Evolutionary conservation across 352 stramenopile species (phyloP).

Genomic region (Pythium biforme): DNA sequence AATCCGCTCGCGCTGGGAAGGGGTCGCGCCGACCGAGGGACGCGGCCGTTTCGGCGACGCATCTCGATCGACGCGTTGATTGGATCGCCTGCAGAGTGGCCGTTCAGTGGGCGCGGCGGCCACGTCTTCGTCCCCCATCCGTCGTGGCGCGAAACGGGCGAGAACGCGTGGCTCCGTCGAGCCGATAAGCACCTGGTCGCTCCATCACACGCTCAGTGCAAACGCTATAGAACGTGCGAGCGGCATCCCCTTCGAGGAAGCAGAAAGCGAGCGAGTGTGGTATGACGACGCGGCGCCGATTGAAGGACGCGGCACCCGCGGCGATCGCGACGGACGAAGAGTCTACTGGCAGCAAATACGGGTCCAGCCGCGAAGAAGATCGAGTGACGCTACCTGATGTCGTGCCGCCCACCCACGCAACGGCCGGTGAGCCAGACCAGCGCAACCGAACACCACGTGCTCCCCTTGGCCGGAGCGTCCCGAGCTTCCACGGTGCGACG

Average conservation of each 20-base stretch:
- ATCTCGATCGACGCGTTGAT: neutral
- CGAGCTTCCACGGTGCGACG: constrained; percentile 13
- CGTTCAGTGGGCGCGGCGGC: neutral
- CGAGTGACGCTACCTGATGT: constrained; percentile 14
- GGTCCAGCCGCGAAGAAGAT: neutral
- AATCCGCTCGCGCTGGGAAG: too few species aligned
- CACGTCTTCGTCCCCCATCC: neutral
- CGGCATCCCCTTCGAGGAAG: neutral
- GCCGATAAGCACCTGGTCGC: too few species aligned
- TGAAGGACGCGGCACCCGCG: constrained; percentile 10
- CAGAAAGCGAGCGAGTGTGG: neutral
- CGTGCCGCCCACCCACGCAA: constrained; percentile 3
- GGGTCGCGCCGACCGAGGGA: neutral
- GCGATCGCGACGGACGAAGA: constrained; percentile 10
- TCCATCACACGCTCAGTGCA: neutral
- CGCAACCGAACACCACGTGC: constrained; percentile 19
- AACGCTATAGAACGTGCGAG: too few species aligned
- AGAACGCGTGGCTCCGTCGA: neutral
- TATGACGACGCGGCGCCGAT: constrained; percentile 14
- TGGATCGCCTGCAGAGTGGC: neutral
- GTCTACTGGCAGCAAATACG: too few species aligned
- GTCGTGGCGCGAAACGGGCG: neutral
- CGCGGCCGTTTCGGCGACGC: neutral
- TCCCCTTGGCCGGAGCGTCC: neutral
- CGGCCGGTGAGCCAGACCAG: constrained; percentile 8